These are phyloP conservation scores for Aspergillus sclerotioniger DNA, from an alignment of 495 filamentous ascomycete species.

Conservation along the genomic window DNA sequence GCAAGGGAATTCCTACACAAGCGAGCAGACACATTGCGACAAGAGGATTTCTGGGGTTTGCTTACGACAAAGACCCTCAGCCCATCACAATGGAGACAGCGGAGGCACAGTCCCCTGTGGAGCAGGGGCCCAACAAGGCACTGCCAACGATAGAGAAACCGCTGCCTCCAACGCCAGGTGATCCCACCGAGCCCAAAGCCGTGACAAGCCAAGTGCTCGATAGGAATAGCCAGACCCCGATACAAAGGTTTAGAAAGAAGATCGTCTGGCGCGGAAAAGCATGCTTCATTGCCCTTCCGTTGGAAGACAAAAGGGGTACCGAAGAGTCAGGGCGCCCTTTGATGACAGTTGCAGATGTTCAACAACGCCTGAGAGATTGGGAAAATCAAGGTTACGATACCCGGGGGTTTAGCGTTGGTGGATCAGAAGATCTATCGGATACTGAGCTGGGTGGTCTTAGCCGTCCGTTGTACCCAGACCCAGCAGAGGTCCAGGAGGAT, in stretches of 20 bases:
- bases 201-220: constrained; percentile 18
- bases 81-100: constrained; percentile 35
- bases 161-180: constrained; percentile 42
- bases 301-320: constrained; percentile 61
- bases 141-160: constrained; percentile 43
- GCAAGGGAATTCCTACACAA: constrained; percentile 46
- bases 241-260: constrained; percentile 41
- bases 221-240: constrained; percentile 19
- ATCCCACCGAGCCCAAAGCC: constrained; percentile 10
- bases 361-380: constrained; percentile 66
- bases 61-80: constrained; percentile 43
- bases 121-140: constrained; percentile 18
- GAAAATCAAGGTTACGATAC: constrained; percentile 73
- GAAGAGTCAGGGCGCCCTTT: constrained; percentile 55
- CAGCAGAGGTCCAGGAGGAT: constrained; percentile 55
- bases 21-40: constrained; percentile 64
- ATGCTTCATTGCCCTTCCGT: constrained; percentile 68
- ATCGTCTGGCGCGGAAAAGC: constrained; percentile 69
- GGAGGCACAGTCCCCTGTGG: constrained; percentile 25
- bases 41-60: constrained; percentile 54
- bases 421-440: constrained; percentile 31
- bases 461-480: constrained; percentile 69
- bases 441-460: constrained; percentile 56
- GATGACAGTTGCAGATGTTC: constrained; percentile 59
- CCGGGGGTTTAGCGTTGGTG: constrained; percentile 66